phyloP scores from a whole-genome alignment of 1,284 basidiomycete species.

The Phlebopus sp. region DNA sequence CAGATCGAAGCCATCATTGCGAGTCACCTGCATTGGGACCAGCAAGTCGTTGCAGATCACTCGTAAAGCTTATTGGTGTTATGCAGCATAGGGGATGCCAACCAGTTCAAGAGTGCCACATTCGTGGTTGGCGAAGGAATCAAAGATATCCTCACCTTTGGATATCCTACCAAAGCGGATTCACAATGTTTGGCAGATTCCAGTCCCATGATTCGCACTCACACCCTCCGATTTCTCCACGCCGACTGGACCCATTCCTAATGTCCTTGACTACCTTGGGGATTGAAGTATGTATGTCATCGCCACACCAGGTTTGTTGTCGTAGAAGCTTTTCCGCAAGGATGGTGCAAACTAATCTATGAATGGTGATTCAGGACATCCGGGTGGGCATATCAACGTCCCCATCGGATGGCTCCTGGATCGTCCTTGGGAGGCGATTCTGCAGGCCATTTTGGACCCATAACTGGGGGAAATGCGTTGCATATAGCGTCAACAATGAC shows the following conservation, averaged over 20 bases:
- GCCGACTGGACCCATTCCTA: conserved; percentile 49
- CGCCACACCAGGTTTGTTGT: conserved; percentile 40
- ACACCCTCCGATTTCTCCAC: conserved; percentile 36
- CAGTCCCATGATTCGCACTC: conserved; percentile 43
- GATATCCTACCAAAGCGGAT: conserved; percentile 42
- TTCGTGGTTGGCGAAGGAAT: conserved; percentile 44
- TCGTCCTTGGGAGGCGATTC: conserved; percentile 57
- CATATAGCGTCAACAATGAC: conserved; percentile 20
- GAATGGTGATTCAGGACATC: conserved; percentile 13
- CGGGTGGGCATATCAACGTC: conserved; percentile 38
- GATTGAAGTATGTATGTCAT: conserved; percentile 59
- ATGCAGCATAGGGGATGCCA: conserved; percentile 40
- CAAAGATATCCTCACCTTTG: conserved; percentile 33
- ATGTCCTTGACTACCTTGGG: conserved; percentile 50
- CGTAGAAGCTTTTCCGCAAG: background rate
- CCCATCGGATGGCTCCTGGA: conserved; percentile 53
- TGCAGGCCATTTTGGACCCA: conserved; percentile 51
- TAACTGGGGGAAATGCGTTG: conserved; percentile 46
- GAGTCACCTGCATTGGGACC: conserved; percentile 49
- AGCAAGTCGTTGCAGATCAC: conserved; percentile 26
- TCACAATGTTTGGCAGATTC: conserved; percentile 34
- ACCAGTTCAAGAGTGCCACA: conserved; percentile 44
- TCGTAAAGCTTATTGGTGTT: background rate
- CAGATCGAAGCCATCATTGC: conserved; percentile 46
- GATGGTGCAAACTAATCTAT: background rate